Evolutionary conservation across 441 rosid genomes (phyloP).

Genomic region (Pelargonium australe): DNA sequence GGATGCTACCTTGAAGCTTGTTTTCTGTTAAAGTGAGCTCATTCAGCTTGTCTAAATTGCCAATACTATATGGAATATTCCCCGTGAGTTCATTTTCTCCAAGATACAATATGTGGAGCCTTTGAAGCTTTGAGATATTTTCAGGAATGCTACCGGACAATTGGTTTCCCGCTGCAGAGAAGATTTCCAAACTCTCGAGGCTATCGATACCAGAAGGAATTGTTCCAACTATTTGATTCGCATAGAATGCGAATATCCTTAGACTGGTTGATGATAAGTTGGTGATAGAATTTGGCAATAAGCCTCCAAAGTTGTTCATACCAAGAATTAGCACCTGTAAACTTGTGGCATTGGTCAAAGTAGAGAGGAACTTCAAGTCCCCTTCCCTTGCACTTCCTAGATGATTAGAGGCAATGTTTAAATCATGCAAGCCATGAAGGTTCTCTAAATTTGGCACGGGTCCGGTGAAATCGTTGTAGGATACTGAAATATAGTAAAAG

Average conservation of each 20-base stretch:
- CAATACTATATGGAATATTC: constrained; percentile 13
- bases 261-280: constrained; percentile 20
- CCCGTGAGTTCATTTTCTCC: not conserved
- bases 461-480: constrained; percentile 14
- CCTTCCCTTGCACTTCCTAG: constrained; percentile 19
- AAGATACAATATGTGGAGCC: not conserved
- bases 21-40: not conserved
- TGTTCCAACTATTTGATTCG: constrained; percentile 12
- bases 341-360: constrained; percentile 20
- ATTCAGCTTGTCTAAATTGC: not conserved
- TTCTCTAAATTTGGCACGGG: constrained; percentile 3
- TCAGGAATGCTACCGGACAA: not conserved
- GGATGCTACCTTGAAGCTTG: constrained; percentile 19
- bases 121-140: not conserved
- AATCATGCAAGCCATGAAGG: not conserved
- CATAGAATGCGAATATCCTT: not conserved
- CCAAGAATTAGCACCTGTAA: not conserved
- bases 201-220: constrained; percentile 12
- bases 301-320: constrained; percentile 17
- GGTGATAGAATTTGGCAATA: constrained; percentile 16
- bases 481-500: not conserved
- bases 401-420: not conserved
- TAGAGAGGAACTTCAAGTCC: constrained; percentile 21
- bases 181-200: constrained; percentile 1
- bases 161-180: not conserved